phyloP scores from a whole-genome alignment of 176 grass and related monocot species.

The Themeda triandra region DNA sequence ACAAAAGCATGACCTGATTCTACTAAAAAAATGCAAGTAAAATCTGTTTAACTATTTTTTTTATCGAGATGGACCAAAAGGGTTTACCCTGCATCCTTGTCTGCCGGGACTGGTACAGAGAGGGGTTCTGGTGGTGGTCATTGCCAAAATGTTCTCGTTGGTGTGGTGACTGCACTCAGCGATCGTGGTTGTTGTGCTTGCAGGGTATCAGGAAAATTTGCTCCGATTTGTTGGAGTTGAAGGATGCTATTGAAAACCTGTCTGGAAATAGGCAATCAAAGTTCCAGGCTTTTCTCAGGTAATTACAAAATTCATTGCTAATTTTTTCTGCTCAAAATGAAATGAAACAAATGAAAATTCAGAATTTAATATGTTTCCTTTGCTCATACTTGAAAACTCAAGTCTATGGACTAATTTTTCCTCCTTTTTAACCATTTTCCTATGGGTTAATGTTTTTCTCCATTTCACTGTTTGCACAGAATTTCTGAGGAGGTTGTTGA shows the following conservation, averaged over 20 bases:
- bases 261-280: slow-evolving; percentile 89
- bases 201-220: slow-evolving; percentile 92
- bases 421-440: background rate
- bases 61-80: too few species aligned
- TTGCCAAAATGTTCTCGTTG: slow-evolving; percentile 5
- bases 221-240: slow-evolving; percentile 89
- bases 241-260: slow-evolving; percentile 97
- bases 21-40: slow-evolving; percentile 4
- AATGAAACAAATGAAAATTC: background rate
- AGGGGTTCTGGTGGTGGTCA: background rate
- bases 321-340: background rate
- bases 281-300: slow-evolving; percentile 86
- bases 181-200: background rate
- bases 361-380: background rate
- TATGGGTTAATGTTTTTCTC: background rate
- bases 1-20: background rate
- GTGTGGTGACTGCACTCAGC: background rate
- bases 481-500: slow-evolving; percentile 94
- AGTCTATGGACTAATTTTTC: background rate
- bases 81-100: too few species aligned
- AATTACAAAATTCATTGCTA: slow-evolving; percentile 1
- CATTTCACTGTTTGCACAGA: slow-evolving; percentile 32
- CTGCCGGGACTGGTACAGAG: background rate
- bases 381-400: slow-evolving; percentile 2
- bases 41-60: slow-evolving; percentile 5